Base-by-base conservation (phyloP, 179 eudicot genomes). In the Heliamphora ciliata region DNA sequence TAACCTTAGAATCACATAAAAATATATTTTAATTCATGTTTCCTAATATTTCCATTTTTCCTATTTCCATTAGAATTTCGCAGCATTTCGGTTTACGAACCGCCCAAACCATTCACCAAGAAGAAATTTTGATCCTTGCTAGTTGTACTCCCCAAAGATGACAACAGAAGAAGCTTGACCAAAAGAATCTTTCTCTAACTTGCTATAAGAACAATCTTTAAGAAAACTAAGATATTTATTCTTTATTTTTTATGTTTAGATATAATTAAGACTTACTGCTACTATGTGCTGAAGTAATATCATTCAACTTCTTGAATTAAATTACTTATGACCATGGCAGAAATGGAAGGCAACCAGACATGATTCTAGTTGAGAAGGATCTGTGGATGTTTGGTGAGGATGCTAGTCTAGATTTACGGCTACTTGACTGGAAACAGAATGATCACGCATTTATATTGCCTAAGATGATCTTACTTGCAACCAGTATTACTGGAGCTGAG, bases 281-380 rank as follows among this genome's bases (percentile, higher is more conserved):
- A 59, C 24, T 14, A 76, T 31, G 10, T 50, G 4, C 11, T 50
- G 31, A 50, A 11, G 3, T 67, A 65, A 55, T 65, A 9, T 76
- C 18, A 56, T 40, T 64, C 17, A 13, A 74, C 68, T 65, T 11
- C 60, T 55, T 70, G 79, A 77, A 40, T 64, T 63, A 55, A 21
- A 80, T 1, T 72, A 21, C 74, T 77, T 61, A 52, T 75, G 13
- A 9, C 56, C 74, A 24, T 82, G 51, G 81, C 90, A 89, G 91
- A 56, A 77, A 76, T 64, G 89, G 81, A 59, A 79, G 80, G 74
- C 88, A 82, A 69, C 86, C 87, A 0, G 95, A 90, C 77, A 87
- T 90, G 88, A 85, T 91, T 73, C 87, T 91, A n/a, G 87, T 91
- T 74, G 95, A 91, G 87, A 90, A 91, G 83, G 95, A 91, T 54